Conservation (phyloP, 1,139 yeast species). For the Blastobotrys capitulatus region DNA sequence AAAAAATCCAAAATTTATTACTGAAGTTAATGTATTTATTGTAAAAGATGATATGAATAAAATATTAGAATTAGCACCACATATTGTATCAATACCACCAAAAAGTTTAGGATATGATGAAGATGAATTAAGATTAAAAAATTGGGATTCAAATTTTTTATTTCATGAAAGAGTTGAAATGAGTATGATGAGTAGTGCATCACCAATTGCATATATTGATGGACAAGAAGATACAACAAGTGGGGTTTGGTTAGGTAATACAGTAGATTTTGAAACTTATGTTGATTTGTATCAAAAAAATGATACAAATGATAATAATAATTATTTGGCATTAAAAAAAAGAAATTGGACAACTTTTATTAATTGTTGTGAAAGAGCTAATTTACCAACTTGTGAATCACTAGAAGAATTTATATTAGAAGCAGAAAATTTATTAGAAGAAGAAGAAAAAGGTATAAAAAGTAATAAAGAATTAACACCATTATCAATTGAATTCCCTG, state of each 20-base stretch:
- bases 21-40: slow-evolving; percentile 22
- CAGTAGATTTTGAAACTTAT: slow-evolving; percentile 43
- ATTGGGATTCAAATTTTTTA: slow-evolving; percentile 71
- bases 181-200: slow-evolving; percentile 76
- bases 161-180: slow-evolving; percentile 77
- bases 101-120: slow-evolving; percentile 19
- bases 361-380: slow-evolving; percentile 48
- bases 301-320: not conserved
- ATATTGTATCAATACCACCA: slow-evolving; percentile 28
- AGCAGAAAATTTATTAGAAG: slow-evolving; percentile 16
- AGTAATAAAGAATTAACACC: slow-evolving; percentile 15
- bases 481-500: slow-evolving; percentile 59
- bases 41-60: slow-evolving; percentile 23
- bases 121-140: slow-evolving; percentile 34
- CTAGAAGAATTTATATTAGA: slow-evolving; percentile 28
- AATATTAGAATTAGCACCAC: slow-evolving; percentile 25
- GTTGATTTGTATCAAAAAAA: slow-evolving; percentile 17
- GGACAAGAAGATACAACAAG: slow-evolving; percentile 10
- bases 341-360: slow-evolving; percentile 35
- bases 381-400: slow-evolving; percentile 41
- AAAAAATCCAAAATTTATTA: slow-evolving; percentile 14
- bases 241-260: slow-evolving; percentile 76
- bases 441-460: not conserved
- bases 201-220: slow-evolving; percentile 39
- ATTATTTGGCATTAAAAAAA: slow-evolving; percentile 4